Percentiles rank a stretch among this genome's conserved stretches.
Evolutionary conservation across 1,139 yeast genomes (phyloP).

Genomic region (Lodderomyces parapsilosis): DNA sequence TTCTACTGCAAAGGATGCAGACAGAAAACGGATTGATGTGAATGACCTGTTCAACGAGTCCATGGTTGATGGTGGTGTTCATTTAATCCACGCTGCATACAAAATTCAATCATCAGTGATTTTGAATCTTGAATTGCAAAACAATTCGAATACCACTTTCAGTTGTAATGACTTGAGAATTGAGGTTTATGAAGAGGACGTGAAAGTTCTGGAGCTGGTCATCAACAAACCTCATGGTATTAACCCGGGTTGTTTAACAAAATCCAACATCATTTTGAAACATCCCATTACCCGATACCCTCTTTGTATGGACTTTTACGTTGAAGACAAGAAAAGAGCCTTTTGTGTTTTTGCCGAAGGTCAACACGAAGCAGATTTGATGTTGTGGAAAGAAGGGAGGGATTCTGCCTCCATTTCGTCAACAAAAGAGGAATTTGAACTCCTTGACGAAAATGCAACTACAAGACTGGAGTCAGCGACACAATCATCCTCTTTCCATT

Average conservation of each 20-base stretch:
- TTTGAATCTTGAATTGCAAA: constrained; percentile 34
- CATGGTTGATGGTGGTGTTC: too few species aligned
- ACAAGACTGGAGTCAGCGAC: background rate
- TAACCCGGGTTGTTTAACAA: constrained; percentile 29
- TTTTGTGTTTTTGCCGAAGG: constrained; percentile 26
- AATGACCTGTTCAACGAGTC: too few species aligned
- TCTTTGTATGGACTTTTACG: constrained; percentile 28
- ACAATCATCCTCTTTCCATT: constrained; percentile 23
- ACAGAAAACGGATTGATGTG: background rate
- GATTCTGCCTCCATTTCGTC: background rate
- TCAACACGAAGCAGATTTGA: constrained; percentile 21
- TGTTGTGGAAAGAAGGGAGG: constrained; percentile 3
- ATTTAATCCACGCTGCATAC: too few species aligned
- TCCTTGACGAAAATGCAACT: background rate
- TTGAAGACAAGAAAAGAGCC: constrained; percentile 22
- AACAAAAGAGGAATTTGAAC: background rate
- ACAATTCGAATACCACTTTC: constrained; percentile 25
- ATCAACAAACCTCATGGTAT: constrained; percentile 35
- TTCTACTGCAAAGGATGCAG: too few species aligned
- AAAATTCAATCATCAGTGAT: constrained; percentile 31
- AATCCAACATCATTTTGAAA: constrained; percentile 34
- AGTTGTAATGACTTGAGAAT: constrained; percentile 33
- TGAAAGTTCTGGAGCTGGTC: constrained; percentile 24
- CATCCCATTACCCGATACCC: constrained; percentile 38
- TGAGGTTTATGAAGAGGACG: constrained; percentile 32